phyloP scores from a whole-genome alignment of 306 rosid species.

The Prosopis cineraria region DNA sequence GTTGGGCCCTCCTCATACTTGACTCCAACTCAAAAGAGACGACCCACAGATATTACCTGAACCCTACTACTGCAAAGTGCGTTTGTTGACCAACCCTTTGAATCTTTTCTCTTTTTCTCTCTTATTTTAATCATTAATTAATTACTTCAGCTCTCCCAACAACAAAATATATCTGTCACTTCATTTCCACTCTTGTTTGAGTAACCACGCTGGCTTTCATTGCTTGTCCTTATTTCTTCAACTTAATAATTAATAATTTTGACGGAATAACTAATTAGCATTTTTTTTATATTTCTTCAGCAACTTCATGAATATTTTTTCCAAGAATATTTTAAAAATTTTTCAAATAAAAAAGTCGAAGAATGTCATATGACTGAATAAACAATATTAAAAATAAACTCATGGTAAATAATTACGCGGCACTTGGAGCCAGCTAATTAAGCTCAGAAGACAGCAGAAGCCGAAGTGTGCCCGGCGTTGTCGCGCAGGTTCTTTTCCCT shows the following conservation, averaged over 20 bases:
- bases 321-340: too few relatives aligned
- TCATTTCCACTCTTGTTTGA: not conserved
- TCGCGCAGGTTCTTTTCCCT: not conserved
- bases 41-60: not conserved
- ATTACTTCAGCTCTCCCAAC: not conserved
- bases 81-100: conserved; percentile 13
- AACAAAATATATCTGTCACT: not conserved
- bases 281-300: too few relatives aligned
- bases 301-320: too few relatives aligned
- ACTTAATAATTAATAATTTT: too few relatives aligned
- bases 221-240: not conserved
- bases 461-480: not conserved
- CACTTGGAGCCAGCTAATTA: not conserved
- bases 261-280: too few relatives aligned
- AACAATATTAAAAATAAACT: too few relatives aligned
- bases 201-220: not conserved
- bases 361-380: too few relatives aligned
- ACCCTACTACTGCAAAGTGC: too few relatives aligned
- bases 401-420: too few relatives aligned
- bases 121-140: not conserved
- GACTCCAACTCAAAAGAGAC: not conserved
- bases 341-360: too few relatives aligned
- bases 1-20: not conserved
- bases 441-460: not conserved
- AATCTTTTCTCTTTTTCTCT: not conserved